A percentile compares a stretch with the other conserved stretches of the same genome.
phyloP scores from a whole-genome alignment of 306 rosid genomes.

The Alnus rubra region DNA sequence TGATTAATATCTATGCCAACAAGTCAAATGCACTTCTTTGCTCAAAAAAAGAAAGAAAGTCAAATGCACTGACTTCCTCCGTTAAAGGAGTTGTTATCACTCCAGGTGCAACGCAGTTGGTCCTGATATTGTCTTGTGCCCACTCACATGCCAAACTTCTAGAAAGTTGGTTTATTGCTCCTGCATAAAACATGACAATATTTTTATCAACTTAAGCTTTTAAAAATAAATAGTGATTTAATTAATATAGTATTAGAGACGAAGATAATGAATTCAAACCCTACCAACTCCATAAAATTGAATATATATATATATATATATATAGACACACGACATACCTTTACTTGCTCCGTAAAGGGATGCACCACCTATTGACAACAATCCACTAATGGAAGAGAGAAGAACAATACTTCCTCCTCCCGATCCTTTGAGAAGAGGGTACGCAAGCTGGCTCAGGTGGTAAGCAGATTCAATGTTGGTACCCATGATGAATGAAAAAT shows the following conservation, averaged over 20 bases:
- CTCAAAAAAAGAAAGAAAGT: no score
- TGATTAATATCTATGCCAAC: no score
- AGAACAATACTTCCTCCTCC: constrained; percentile 9
- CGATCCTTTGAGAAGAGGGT: constrained; percentile 12
- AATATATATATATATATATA: not conserved
- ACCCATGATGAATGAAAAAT: not conserved
- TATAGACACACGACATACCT: constrained; percentile 10
- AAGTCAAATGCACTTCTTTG: not conserved
- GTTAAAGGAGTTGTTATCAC: constrained; percentile 33
- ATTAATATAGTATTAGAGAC: no score
- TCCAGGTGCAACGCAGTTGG: constrained; percentile 59
- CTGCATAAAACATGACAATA: no score
- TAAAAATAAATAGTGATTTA: no score
- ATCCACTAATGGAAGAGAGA: constrained; percentile 28
- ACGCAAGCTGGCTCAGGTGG: constrained; percentile 15
- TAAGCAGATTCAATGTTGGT: constrained; percentile 17
- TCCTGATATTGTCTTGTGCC: constrained; percentile 61
- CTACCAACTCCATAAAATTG: not conserved
- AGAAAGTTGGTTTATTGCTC: constrained; percentile 32
- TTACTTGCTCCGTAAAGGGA: constrained; percentile 40
- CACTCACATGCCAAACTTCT: constrained; percentile 62
- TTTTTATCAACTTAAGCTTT: no score
- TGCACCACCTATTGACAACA: constrained; percentile 33
- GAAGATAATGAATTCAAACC: no score
- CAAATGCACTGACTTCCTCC: constrained; percentile 16